A percentile compares a stretch with the other conserved stretches of the same genome.
phyloP scores from a whole-genome alignment of 108 stramenopile species.

The Cyclotella baltica region DNA sequence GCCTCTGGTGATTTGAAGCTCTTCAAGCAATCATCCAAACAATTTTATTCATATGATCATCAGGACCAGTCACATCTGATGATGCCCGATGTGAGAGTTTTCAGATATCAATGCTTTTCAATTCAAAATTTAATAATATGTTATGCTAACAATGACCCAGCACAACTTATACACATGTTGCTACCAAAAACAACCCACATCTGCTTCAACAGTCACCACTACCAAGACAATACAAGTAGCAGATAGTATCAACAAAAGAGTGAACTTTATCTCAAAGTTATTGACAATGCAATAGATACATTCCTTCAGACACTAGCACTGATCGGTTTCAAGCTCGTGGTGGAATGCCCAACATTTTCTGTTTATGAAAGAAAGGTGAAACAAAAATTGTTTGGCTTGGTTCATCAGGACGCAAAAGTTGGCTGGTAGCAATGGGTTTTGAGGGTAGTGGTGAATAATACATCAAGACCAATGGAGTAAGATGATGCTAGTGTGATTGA shows the following conservation, averaged over 20 bases:
- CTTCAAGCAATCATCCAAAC: no score
- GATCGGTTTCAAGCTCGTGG: constrained; percentile 85
- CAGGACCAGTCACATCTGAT: no score
- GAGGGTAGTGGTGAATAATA: constrained; percentile 88
- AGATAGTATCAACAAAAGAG: constrained; percentile 28
- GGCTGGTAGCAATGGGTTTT: constrained; percentile 91
- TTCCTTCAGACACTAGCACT: constrained; percentile 77
- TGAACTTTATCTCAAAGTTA: constrained; percentile 78
- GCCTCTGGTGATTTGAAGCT: no score
- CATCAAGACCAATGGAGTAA: constrained; percentile 80
- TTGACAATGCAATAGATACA: constrained; percentile 80
- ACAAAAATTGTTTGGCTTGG: constrained; percentile 82
- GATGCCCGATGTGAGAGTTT: no score
- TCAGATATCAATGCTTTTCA: no score
- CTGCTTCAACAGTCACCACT: neutral
- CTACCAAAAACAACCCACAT: neutral
- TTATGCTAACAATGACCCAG: neutral
- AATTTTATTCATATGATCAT: no score
- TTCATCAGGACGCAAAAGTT: constrained; percentile 85
- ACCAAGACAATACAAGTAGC: no score
- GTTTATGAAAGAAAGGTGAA: constrained; percentile 85
- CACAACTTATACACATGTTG: neutral
- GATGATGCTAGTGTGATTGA: constrained; percentile 84
- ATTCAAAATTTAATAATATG: no score
- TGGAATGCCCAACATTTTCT: constrained; percentile 73